Percentiles rank a stretch among this genome's conserved stretches.
These are phyloP conservation scores for Acanthamoeba healyi DNA, from an alignment of 208 protist genomes.

Conservation along the genomic window DNA sequence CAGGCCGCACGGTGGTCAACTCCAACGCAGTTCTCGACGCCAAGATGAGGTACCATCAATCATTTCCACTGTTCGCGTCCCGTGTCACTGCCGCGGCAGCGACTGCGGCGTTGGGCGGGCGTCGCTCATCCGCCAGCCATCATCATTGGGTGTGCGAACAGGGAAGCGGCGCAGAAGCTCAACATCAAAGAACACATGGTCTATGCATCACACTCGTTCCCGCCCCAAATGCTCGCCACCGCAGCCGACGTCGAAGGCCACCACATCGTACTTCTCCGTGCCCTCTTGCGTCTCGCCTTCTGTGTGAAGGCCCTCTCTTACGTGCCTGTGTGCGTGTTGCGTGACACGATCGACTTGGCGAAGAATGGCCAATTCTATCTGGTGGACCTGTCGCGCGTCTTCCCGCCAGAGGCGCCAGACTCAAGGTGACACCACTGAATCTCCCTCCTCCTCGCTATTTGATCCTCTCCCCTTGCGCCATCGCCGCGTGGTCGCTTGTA, in stretches of 20 bases:
- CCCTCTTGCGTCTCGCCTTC: not conserved
- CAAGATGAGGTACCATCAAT: not conserved
- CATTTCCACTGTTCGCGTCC: not conserved
- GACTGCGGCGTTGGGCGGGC: not conserved
- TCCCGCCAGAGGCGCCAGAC: slow-evolving; percentile 53
- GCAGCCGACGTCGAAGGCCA: slow-evolving; percentile 46
- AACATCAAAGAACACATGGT: slow-evolving; percentile 57
- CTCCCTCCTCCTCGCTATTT: not conserved
- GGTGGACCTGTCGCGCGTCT: slow-evolving; percentile 32
- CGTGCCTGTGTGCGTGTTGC: not conserved
- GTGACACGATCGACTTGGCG: too few relatives aligned
- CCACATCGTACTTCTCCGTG: not conserved
- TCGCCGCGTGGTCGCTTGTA: not conserved
- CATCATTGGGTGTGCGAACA: not conserved
- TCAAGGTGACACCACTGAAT: not conserved
- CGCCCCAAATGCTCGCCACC: not conserved
- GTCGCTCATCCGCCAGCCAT: too few relatives aligned
- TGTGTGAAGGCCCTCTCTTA: not conserved
- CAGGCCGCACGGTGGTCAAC: slow-evolving; percentile 7
- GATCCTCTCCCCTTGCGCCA: too few relatives aligned
- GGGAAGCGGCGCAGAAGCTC: slow-evolving; percentile 34
- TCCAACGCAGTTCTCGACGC: not conserved
- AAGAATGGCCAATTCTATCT: slow-evolving; percentile 35
- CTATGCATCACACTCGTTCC: not conserved
- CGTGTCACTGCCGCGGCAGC: too few relatives aligned